Evolutionary conservation across 78 protist species (phyloP).

Genomic region (Dictyostelium capitatum): DNA sequence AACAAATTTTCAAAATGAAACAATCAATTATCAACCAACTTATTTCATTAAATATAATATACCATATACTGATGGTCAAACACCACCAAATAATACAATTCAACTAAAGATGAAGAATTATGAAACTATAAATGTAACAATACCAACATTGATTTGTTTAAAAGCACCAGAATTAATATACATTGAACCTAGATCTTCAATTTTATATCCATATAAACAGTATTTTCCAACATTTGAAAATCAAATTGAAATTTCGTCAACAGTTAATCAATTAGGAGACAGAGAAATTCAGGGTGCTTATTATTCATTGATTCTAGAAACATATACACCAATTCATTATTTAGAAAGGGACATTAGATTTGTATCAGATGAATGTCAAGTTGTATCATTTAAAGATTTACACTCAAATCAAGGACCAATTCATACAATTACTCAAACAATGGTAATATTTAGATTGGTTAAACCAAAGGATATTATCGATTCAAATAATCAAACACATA

Average conservation of each 20-base stretch:
- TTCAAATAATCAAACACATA: no score
- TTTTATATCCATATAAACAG: constrained; percentile 5
- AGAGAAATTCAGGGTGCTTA: not conserved
- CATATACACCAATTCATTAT: not conserved
- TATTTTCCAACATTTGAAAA: not conserved
- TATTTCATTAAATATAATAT: not conserved
- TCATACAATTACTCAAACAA: not conserved
- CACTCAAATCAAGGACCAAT: not conserved
- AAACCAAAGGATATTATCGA: not conserved
- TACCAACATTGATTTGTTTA: not conserved
- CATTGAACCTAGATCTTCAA: not conserved
- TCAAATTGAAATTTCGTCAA: not conserved
- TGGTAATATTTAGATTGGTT: not conserved
- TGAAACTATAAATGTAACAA: not conserved
- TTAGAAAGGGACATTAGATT: not conserved
- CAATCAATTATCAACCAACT: not conserved
- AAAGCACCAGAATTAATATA: not conserved
- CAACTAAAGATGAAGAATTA: no score
- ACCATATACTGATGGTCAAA: not conserved
- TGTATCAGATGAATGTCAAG: not conserved
- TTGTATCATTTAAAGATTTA: not conserved
- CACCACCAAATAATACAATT: not conserved
- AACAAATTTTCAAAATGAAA: not conserved
- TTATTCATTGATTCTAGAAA: constrained; percentile 6
- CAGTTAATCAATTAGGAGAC: no score